Percentiles rank a stretch among this genome's conserved stretches.
These are phyloP conservation scores for Cladosporium sp. DNA, from an alignment of 2,329 filamentous ascomycete genomes.

Conservation along the genomic window DNA sequence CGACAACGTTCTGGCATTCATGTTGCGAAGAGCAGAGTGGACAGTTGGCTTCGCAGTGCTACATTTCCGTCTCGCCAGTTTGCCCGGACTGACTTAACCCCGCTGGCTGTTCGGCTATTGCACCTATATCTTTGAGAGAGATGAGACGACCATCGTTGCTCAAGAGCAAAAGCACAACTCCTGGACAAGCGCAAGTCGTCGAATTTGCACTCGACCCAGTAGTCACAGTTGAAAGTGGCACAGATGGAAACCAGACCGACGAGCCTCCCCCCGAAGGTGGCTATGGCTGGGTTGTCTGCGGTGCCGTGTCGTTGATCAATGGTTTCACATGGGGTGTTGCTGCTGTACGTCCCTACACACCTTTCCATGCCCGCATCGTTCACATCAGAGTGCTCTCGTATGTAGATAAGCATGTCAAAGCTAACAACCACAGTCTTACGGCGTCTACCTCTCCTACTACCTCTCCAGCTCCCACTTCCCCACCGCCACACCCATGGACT, in stretches of 20 bases:
- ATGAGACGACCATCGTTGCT: slow-evolving; percentile 7
- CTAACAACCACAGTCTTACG: slow-evolving; percentile 32
- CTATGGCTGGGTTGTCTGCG: slow-evolving; percentile 38
- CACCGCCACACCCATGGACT: slow-evolving; percentile 39
- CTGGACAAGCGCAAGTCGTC: background rate
- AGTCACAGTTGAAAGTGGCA: background rate
- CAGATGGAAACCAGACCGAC: background rate
- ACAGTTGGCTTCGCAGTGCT: background rate
- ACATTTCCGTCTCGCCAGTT: background rate
- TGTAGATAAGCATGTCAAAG: background rate
- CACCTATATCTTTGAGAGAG: too few relatives aligned
- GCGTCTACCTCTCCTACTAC: slow-evolving; percentile 49
- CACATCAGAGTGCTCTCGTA: background rate
- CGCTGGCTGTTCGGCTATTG: slow-evolving; percentile 8
- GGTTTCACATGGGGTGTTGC: slow-evolving; percentile 33
- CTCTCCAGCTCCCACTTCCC: slow-evolving; percentile 40
- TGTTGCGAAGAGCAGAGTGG: background rate
- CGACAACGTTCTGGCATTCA: background rate
- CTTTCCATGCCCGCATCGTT: background rate
- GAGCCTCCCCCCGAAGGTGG: slow-evolving; percentile 31
- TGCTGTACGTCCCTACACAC: slow-evolving; percentile 19
- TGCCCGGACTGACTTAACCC: slow-evolving; percentile 3
- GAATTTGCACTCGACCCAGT: background rate
- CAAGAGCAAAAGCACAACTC: background rate
- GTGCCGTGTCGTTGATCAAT: slow-evolving; percentile 30